Base-by-base conservation (phyloP, 768 basidiomycete species). In the Lactifluus pinguis region DNA sequence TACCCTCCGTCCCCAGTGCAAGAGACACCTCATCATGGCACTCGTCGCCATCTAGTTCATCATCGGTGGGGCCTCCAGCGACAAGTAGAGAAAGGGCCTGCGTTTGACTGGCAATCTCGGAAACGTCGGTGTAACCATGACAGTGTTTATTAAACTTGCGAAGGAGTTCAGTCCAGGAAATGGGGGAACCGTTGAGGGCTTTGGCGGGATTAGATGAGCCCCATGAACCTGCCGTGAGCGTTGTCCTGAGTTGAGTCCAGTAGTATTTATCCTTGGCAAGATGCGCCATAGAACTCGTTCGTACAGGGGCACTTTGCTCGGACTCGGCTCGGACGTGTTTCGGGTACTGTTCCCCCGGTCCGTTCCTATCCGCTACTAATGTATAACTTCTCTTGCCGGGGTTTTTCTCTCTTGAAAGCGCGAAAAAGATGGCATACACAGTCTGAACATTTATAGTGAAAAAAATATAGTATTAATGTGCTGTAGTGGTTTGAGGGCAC, bases 61-160 rank as follows among this genome's bases (percentile, higher is more conserved):
- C 76, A 0, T 79, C 76, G 11, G 75, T 72, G 30, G 85, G 76
- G 30, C 64, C 62, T 1, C 65, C 68, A 21, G 71, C 69, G 10
- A 76, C 64, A 49, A 87, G 75, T 36, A 87, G 68, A 6, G 82
- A 80, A 34, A 92, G 74, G 0, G 79, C 77, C 36, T 85, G 86
- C 0, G 83, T 89, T 67, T 86, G 83, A 0, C 77, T 80, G 17
- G 85, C 87, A 61, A 89, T 76, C 65, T 86, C 83, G 3, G 83
- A 77, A 14, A 87, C 75, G 59, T 85, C 83, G 62, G 71, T 67
- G 65, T 78, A 83, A 0, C 85, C 84, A 6, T 71, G 72, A 67
- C 85, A 87, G 65, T 94, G 92, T 65, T 94, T 94, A 70, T 87
- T 85, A 75, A 90, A 92, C 72, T 94, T 94, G 65, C 89, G 81